Base-by-base conservation (phyloP, 208 protist species). In the Trypanosomatidae sp. region DNA sequence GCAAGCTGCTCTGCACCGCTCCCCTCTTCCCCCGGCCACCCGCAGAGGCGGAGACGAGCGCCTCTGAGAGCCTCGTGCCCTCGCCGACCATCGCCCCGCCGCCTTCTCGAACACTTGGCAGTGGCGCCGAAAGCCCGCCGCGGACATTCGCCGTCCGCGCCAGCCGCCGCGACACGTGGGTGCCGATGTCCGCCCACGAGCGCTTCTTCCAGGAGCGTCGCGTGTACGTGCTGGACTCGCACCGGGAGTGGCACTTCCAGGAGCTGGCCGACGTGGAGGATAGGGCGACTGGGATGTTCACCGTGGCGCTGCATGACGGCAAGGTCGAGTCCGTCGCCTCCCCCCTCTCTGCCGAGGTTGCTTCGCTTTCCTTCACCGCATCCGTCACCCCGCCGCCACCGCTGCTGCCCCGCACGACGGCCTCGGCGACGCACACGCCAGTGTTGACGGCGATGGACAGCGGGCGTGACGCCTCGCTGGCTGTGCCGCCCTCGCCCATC, bases 241-340 rank as follows among this genome's bases (percentile, higher is more conserved):
- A 77, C 19, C 82, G 91, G 1, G 85, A 90, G 65, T 93, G 86
- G 88, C 75, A 91, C 53, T 90, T 93, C 71, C 83, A 82, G 47
- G 91, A 93, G 49, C 39, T 82, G 52, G 76, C 81, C 7, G 69
- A 73, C 17, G 66, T 91, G 12, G 74, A 84, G 33, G 84, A 89
- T 62, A 71, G 55, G 49, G 17, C 28, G 4, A 84, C 81, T 2
- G 86, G 83, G 25, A 81, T 87, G 70, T 91, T 87, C 74, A 87
- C 84, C 28, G 77, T 91, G 1, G 72, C 81, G 0, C 60, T 91
- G 58, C 83, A 91, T 50, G 66, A 75, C 25, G 84, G 83, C 0
- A 25, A 12, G 7, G 72, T 50, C 15, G 59, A 77, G 46, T 9
- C 68, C 13, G 55, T 30, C 17, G 5, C 36, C 39, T 28, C 52